Percentiles rank a stretch among this genome's conserved stretches.
Conservation (phyloP, 306 rosid genomes). For the Leucaena leucocephala region DNA sequence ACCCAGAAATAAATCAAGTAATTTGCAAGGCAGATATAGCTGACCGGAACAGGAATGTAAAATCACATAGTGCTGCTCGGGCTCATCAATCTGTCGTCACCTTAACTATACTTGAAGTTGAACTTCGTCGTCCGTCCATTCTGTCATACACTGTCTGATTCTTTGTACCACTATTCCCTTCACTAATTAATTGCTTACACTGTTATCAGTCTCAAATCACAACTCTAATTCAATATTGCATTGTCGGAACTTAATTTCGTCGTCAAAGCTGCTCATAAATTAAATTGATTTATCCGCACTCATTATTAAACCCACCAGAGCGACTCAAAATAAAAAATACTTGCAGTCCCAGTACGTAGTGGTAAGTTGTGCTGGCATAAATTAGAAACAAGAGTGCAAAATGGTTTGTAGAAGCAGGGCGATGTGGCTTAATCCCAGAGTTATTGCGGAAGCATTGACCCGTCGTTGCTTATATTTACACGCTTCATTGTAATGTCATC, state of each 20-base stretch:
- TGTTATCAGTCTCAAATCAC: neutral
- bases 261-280: neutral
- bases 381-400: neutral
- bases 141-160: neutral
- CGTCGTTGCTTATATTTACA: neutral
- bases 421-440: neutral
- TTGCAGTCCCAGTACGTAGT: neutral
- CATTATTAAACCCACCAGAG: neutral
- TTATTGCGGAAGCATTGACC: neutral
- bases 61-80: neutral
- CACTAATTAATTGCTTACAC: neutral
- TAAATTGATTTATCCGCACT: neutral
- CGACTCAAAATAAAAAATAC: neutral
- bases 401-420: neutral
- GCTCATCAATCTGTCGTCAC: neutral
- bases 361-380: too few species aligned
- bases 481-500: neutral
- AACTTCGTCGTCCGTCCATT: neutral
- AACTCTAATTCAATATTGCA: neutral
- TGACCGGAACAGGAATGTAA: too few species aligned
- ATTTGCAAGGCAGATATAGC: neutral
- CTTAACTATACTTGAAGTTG: too few species aligned
- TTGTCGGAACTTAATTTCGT: neutral
- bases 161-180: neutral
- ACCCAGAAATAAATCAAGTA: neutral